phyloP scores from a whole-genome alignment of 208 protist genomes.

The Acanthamoeba castellanii region DNA sequence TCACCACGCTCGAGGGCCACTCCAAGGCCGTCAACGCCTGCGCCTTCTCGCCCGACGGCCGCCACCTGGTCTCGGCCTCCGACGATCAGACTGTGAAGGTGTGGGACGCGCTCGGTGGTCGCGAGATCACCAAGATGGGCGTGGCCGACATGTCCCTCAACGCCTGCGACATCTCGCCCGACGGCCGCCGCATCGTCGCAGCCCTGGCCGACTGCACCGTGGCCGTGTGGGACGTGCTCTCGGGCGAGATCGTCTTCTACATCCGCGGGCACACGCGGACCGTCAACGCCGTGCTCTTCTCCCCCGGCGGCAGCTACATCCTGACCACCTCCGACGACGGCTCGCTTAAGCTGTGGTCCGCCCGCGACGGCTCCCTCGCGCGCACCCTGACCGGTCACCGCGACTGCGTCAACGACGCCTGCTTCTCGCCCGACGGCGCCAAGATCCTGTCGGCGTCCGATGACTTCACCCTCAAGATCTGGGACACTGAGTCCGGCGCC shows the following conservation, averaged over 20 bases:
- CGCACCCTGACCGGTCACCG: conserved; percentile 44
- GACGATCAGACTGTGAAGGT: conserved; percentile 79
- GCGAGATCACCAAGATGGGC: conserved; percentile 51
- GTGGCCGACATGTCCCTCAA: conserved; percentile 55
- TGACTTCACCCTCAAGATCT: conserved; percentile 72
- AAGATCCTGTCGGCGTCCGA: conserved; percentile 72
- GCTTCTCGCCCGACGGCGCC: conserved; percentile 59
- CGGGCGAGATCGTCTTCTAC: conserved; percentile 22
- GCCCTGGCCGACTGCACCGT: conserved; percentile 71
- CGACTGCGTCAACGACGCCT: conserved; percentile 70
- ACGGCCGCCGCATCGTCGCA: conserved; percentile 80
- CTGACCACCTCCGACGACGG: conserved; percentile 74
- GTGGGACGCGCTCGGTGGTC: conserved; percentile 79
- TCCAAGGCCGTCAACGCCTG: conserved; percentile 73
- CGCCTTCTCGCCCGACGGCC: conserved; percentile 81
- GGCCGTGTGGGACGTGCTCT: conserved; percentile 81
- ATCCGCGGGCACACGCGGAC: background rate
- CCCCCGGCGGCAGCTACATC: conserved; percentile 36
- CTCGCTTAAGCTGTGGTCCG: conserved; percentile 81
- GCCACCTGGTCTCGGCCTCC: conserved; percentile 76
- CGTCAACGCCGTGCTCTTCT: conserved; percentile 64
- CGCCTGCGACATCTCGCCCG: conserved; percentile 74
- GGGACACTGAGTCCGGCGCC: conserved; percentile 32
- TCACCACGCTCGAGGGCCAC: conserved; percentile 72
- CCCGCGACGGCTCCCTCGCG: background rate